These are phyloP conservation scores for Orbilia quercus DNA, from an alignment of 2,329 filamentous ascomycete genomes.

Conservation along the genomic window DNA sequence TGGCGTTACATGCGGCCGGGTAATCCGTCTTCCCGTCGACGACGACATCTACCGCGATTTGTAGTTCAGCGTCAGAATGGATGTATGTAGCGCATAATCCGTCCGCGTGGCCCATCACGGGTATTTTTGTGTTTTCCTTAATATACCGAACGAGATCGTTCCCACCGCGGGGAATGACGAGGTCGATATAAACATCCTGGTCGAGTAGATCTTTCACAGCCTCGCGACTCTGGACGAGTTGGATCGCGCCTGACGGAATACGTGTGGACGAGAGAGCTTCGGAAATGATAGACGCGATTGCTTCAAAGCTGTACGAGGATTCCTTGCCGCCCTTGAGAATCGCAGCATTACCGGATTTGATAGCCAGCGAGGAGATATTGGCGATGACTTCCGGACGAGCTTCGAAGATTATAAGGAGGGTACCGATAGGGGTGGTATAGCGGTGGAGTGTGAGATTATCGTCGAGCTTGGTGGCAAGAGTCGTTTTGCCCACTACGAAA, in stretches of 20 bases:
- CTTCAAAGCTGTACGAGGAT: constrained; percentile 91
- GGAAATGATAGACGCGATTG: constrained; percentile 87
- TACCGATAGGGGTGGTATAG: constrained; percentile 92
- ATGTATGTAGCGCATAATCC: constrained; percentile 90
- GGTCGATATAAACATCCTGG: constrained; percentile 87
- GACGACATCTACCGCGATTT: constrained; percentile 79
- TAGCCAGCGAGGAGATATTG: constrained; percentile 93
- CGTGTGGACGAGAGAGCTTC: constrained; percentile 76
- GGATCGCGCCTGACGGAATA: constrained; percentile 87
- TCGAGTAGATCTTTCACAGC: constrained; percentile 87
- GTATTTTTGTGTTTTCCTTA: constrained; percentile 90
- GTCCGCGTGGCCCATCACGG: constrained; percentile 94
- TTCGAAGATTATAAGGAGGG: constrained; percentile 98
- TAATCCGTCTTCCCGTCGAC: constrained; percentile 95
- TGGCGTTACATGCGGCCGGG: constrained; percentile 91
- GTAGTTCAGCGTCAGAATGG: constrained; percentile 77
- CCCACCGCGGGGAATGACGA: constrained; percentile 90
- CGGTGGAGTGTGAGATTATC: constrained; percentile 86
- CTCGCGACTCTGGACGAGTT: constrained; percentile 93
- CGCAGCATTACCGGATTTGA: constrained; percentile 96
- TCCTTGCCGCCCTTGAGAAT: constrained; percentile 98
- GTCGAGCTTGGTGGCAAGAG: constrained; percentile 84
- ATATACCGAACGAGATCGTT: constrained; percentile 92
- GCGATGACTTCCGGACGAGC: constrained; percentile 97
- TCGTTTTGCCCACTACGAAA: constrained; percentile 79